Conservation (phyloP, 352 stramenopile species). For the Detonula confervacea region DNA sequence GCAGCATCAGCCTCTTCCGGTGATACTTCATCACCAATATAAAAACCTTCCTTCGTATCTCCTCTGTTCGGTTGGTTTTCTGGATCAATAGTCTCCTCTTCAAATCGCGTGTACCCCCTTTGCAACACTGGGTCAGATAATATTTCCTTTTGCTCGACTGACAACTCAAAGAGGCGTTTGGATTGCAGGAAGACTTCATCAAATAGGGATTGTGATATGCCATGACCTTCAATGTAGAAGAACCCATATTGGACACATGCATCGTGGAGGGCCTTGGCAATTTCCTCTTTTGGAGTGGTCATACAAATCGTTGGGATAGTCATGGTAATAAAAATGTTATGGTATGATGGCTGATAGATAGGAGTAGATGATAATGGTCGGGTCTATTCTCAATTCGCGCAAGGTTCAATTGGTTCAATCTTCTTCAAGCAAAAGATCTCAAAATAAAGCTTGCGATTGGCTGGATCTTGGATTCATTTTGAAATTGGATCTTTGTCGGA, state of each 20-base stretch:
- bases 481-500: no score
- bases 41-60: conserved; percentile 73
- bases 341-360: no score
- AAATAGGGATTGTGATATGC: conserved; percentile 28
- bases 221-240: conserved; percentile 57
- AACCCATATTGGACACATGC: conserved; percentile 45
- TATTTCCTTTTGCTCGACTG: conserved; percentile 42
- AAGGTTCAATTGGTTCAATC: no score
- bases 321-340: no score
- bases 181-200: conserved; percentile 43
- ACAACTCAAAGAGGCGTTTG: conserved; percentile 49
- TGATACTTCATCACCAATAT: conserved; percentile 63
- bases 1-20: conserved; percentile 33
- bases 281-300: conserved; percentile 4
- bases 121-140: conserved; percentile 44
- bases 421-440: no score
- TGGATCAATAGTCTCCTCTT: conserved; percentile 67
- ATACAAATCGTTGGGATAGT: conserved; percentile 41
- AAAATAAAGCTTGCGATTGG: no score
- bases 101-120: conserved; percentile 58
- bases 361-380: no score
- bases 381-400: no score
- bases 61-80: conserved; percentile 32
- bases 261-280: conserved; percentile 31
- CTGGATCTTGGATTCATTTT: no score